Evolutionary conservation across 2,329 filamentous ascomycete genomes (phyloP), one percentile per base, ranked within the genome.

Genomic region (Sporothrix phasma): DNA sequence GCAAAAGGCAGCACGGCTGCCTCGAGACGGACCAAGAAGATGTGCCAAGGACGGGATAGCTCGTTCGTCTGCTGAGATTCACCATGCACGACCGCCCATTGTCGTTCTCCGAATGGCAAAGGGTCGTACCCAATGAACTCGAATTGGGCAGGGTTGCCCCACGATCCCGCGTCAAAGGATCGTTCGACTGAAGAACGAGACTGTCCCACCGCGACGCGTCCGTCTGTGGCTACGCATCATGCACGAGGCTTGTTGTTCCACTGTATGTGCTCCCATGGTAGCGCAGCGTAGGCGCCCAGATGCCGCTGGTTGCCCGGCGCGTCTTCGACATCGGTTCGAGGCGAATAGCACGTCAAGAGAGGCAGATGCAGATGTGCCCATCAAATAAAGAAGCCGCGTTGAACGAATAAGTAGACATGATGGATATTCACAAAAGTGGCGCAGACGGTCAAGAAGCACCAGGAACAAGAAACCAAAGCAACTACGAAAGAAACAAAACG

Each of bases 101-200:
- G 0, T 78, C 77, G 59, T 85, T 80, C 79, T n/a, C 81, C 85
- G 68, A 83, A 82, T 7, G 79, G 76, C 39, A 77, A 79, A 0
- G 82, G 80, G 62, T 86, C 84, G 61, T 82, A 81, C 1, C 79
- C 80, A 8, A 75, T 72, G 49, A 80, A 80, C 13, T 79, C 73
- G 67, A 81, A 82, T 61, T 78, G 76, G 0, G 79, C 69, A 0
- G 81, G 77, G 61, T 80, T 73, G 0, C 76, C 76, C 81, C 81
- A 84, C 0, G 78, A 72, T 13, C 66, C 47, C 5, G 73, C 69
- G 45, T 78, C 70, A 67, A 74, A 81, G 77, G 76, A 61, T 81
- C 69, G 1, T 72, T 71, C 0, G 76, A 75, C 45, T 75, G 75
- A 71, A 81, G 80, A 58, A 81, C 76, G 49, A 79, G 66, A 60